Conservation (phyloP, 176 grass and related monocot species). For the Bothriochloa decipiens region DNA sequence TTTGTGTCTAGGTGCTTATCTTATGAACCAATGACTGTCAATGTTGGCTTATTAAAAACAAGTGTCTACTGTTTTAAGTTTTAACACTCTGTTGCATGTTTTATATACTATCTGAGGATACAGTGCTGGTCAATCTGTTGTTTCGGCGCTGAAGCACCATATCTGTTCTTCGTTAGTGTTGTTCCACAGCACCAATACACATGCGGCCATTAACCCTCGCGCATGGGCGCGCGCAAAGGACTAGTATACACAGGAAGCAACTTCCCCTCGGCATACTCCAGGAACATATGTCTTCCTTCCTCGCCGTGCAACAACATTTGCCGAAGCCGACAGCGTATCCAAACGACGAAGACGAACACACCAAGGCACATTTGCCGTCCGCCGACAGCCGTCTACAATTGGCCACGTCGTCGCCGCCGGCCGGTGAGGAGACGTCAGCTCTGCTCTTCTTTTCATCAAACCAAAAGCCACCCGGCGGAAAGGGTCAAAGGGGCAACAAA, state of each 20-base stretch:
- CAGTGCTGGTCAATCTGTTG: no score
- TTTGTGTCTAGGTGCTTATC: no score
- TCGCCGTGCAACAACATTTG: not conserved
- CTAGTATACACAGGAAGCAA: not conserved
- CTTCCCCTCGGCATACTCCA: not conserved
- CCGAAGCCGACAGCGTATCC: not conserved
- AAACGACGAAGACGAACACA: not conserved
- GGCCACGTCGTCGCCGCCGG: slow-evolving; percentile 18
- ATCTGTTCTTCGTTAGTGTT: no score
- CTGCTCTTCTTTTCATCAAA: not conserved
- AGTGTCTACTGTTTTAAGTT: no score
- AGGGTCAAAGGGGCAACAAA: slow-evolving; percentile 6
- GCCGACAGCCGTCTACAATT: not conserved
- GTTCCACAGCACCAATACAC: no score
- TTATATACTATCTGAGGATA: no score
- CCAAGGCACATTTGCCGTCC: not conserved
- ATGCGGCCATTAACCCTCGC: no score
- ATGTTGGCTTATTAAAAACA: no score
- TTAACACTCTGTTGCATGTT: no score
- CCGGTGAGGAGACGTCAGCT: slow-evolving; percentile 12
- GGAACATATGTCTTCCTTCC: slow-evolving; percentile 30
- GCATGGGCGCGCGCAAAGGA: no score
- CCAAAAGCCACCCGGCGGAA: not conserved
- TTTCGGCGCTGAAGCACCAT: no score
- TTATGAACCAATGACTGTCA: no score